phyloP scores from a whole-genome alignment of 495 filamentous ascomycete genomes.

The Penicillium flavigenum region DNA sequence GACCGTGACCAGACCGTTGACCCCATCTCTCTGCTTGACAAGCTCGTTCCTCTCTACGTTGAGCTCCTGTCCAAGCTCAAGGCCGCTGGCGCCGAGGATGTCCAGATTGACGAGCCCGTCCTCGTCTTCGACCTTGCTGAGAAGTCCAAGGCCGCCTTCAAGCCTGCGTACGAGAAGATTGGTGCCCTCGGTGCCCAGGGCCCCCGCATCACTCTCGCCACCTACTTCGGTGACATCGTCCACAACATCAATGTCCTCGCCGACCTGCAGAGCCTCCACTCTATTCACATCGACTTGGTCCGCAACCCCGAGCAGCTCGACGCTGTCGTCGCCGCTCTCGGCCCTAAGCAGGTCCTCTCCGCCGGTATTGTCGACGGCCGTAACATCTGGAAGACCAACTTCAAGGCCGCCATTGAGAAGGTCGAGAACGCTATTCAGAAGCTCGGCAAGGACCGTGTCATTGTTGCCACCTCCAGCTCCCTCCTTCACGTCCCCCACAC shows the following conservation, averaged over 20 bases:
- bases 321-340: slow-evolving; percentile 69
- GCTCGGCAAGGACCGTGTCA: slow-evolving; percentile 92
- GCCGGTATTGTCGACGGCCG: slow-evolving; percentile 95
- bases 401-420: slow-evolving; percentile 82
- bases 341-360: slow-evolving; percentile 84
- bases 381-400: slow-evolving; percentile 99
- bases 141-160: slow-evolving; percentile 94
- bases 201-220: slow-evolving; percentile 81
- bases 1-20: slow-evolving; percentile 89
- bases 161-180: slow-evolving; percentile 91
- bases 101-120: slow-evolving; percentile 97
- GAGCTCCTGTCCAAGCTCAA: slow-evolving; percentile 89
- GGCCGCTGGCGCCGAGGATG: slow-evolving; percentile 86
- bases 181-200: slow-evolving; percentile 69
- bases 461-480: slow-evolving; percentile 94
- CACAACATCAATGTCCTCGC: slow-evolving; percentile 93
- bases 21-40: slow-evolving; percentile 87
- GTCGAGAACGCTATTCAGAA: slow-evolving; percentile 87
- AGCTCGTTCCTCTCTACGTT: slow-evolving; percentile 88
- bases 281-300: slow-evolving; percentile 91
- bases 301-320: slow-evolving; percentile 96
- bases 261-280: slow-evolving; percentile 65
- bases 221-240: slow-evolving; percentile 98
- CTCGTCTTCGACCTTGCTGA: slow-evolving; percentile 88
- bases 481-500: slow-evolving; percentile 98